Base-by-base conservation (phyloP, 2,329 filamentous ascomycete species). In the Penicillium aurantiogriseum region DNA sequence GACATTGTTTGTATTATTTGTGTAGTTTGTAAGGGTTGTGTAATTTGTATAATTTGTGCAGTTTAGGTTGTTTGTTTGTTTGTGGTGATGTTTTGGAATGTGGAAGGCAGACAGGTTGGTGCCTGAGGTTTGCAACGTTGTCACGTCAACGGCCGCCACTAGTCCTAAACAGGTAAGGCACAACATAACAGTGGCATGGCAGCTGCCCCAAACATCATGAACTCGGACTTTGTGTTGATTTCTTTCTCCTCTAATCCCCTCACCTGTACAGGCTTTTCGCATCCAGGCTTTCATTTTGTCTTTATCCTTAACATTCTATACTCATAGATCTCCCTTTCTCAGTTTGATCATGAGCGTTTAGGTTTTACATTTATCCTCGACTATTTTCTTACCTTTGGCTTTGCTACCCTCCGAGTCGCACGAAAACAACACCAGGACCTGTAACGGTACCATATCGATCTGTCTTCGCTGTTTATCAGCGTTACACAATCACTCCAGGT, bases 101-200 rank as follows among this genome's bases (percentile, higher is more conserved):
- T 36, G 11, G 23, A 56, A 63, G 35, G 19, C 55, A 55, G 4
- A 27, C 43, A 25, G 10, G 15, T 56, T n/a, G 5, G 2, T 50
- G 60, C 64, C 64, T 73, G 61, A 72, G 68, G 71, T 69, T 50
- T 31, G 1, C 9, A 1, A 27, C 15, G 75, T 77, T 77, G 74
- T 71, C 75, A 63, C 65, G 74, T 68, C 75, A 76, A 77, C 76
- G 17, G 0, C 2, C 1, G 1, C 39, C 67, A 56, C 74, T 76
- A 76, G 64, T 53, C 74, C 67, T 39, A 47, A 68, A 63, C 27
- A 38, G 68, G 63, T 1, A 38, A 50, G 69, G 60, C 69, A 76
- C 65, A 76, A 75, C 74, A 77, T 70, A 74, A 74, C 73, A 76
- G 69, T 67, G 69, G 69, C 68, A 71, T 71, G 69, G 65, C 67